A percentile compares a stretch with the other conserved stretches of the same genome.
These are phyloP conservation scores for Cordyceps cateniannulata DNA, from an alignment of 2,329 filamentous ascomycete species.

Conservation along the genomic window DNA sequence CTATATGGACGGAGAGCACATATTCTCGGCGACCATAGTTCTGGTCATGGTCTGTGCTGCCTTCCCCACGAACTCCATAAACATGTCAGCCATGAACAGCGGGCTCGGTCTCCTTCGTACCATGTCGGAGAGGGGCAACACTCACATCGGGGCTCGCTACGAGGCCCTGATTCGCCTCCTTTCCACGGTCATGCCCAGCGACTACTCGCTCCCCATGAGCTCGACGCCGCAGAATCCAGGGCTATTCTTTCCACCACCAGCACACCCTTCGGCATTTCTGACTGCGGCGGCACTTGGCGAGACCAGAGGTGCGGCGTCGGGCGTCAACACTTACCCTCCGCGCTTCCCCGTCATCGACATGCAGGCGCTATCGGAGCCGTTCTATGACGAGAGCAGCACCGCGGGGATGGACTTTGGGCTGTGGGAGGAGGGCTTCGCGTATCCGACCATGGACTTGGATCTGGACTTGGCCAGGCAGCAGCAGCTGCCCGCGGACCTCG, in stretches of 20 bases:
- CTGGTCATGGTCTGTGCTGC: conserved; percentile 49
- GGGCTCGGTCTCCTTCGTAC: conserved; percentile 38
- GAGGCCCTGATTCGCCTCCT: conserved; percentile 26
- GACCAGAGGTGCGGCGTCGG: neutral
- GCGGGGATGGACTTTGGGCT: conserved; percentile 27
- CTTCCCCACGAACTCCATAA: conserved; percentile 38
- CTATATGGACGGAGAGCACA: conserved; percentile 51
- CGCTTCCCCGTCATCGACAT: conserved; percentile 25
- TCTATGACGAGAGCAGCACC: conserved; percentile 23
- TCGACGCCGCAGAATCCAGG: neutral
- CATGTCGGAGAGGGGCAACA: conserved; percentile 48
- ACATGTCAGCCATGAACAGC: conserved; percentile 37
- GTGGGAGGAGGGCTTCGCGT: conserved; percentile 33
- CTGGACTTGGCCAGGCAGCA: conserved; percentile 26
- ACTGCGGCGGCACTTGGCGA: neutral
- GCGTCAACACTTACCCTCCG: conserved; percentile 7
- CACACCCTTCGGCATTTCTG: neutral
- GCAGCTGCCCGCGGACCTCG: conserved; percentile 7
- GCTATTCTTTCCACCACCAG: neutral
- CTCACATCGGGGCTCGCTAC: conserved; percentile 35
- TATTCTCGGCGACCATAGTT: conserved; percentile 47
- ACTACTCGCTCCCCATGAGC: neutral
- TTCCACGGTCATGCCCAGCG: conserved; percentile 19
- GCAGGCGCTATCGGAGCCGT: conserved; percentile 22
- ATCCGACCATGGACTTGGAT: conserved; percentile 27